Evolutionary conservation across 78 protist species (phyloP).

Genomic region (Dictyostelium purpureum): DNA sequence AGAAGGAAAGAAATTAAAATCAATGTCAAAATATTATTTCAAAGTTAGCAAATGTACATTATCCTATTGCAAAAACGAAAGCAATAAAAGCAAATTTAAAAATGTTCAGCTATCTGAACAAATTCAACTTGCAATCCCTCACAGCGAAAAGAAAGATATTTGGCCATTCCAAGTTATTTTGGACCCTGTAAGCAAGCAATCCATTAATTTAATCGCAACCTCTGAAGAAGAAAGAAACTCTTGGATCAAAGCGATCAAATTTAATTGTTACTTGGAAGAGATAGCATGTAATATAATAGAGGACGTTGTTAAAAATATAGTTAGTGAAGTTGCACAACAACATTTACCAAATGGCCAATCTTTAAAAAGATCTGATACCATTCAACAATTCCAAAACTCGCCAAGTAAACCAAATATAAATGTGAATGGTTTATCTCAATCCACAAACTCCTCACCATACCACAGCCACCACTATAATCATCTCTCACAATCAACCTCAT

Average conservation of each 20-base stretch:
- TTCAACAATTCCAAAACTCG: not conserved
- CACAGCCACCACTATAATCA: not conserved
- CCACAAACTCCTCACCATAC: not conserved
- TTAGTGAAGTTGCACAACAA: slow-evolving; percentile 18
- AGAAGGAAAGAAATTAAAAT: slow-evolving; percentile 54
- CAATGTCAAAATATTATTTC: slow-evolving; percentile 60
- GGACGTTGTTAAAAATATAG: slow-evolving; percentile 28
- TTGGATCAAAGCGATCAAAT: slow-evolving; percentile 54
- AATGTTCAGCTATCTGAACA: slow-evolving; percentile 36
- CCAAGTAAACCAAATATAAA: too few relatives aligned
- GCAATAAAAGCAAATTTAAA: slow-evolving; percentile 4
- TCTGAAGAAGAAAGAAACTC: slow-evolving; percentile 44
- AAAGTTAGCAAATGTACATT: slow-evolving; percentile 3
- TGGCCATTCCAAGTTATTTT: slow-evolving; percentile 45
- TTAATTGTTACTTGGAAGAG: slow-evolving; percentile 64
- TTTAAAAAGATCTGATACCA: not conserved
- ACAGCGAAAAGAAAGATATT: slow-evolving; percentile 37
- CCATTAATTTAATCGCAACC: slow-evolving; percentile 10
- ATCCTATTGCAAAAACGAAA: slow-evolving; percentile 44
- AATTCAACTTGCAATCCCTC: slow-evolving; percentile 21
- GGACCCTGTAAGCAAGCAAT: not conserved
- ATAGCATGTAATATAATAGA: slow-evolving; percentile 1
- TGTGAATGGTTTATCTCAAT: too few relatives aligned
- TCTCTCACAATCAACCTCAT: not conserved
- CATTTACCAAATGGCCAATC: not conserved